Conservation (phyloP, 2,329 filamentous ascomycete species). For the Aspergillus texensis region DNA sequence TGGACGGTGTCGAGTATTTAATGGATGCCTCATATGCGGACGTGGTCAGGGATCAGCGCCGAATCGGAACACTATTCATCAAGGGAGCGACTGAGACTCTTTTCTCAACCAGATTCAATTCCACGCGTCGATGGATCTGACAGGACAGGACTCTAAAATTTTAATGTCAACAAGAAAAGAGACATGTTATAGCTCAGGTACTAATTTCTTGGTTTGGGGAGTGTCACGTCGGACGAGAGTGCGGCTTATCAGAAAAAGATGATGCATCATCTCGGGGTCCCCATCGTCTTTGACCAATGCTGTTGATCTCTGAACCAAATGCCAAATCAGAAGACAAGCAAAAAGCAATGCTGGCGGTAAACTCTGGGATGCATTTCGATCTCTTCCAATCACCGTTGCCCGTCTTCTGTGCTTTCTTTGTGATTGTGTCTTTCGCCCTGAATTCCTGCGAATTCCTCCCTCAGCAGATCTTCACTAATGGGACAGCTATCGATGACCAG, state of each 20-base stretch:
- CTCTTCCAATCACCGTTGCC: background rate
- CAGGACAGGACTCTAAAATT: background rate
- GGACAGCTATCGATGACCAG: background rate
- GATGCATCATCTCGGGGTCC: background rate
- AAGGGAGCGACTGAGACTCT: background rate
- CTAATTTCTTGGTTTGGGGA: background rate
- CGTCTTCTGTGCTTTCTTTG: background rate
- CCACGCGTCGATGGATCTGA: background rate
- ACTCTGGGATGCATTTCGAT: background rate
- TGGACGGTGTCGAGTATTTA: background rate
- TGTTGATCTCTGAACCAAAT: background rate
- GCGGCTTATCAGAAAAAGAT: background rate
- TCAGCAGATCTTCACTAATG: background rate
- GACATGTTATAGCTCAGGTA: background rate
- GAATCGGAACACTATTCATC: background rate
- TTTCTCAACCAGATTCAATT: background rate
- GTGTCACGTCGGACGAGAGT: background rate
- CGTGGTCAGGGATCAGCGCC: background rate
- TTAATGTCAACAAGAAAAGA: background rate
- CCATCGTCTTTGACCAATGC: background rate
- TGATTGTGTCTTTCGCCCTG: background rate
- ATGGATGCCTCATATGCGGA: slow-evolving; percentile 6
- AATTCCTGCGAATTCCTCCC: background rate
- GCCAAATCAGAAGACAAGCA: background rate
- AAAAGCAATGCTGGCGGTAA: background rate